Evolutionary conservation across 345 rosid species (phyloP), one percentile per base, ranked within the genome.

Genomic region (Populus tremula): DNA sequence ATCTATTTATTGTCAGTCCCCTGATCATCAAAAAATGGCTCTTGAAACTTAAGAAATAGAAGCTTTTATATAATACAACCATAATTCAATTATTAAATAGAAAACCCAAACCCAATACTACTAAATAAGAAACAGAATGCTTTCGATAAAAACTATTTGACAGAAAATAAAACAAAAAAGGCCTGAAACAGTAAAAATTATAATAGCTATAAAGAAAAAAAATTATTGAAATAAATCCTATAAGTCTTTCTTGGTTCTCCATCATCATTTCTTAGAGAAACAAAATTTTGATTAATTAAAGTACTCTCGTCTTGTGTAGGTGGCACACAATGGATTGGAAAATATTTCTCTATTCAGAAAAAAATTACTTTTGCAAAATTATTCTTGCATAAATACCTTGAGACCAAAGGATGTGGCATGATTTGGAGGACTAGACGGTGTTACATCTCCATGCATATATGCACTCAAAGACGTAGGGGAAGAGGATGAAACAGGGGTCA

Each of bases 391-490:
- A 64, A 71, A 77, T 94, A 96, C 99, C 98, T 92, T 94, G 81
- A 94, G 96, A 83, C 97, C 89, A 79, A 86, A 84, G 67, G 94
- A 82, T 76, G 85, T 70, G 75, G 92, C 89, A 71, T 83, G 86
- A 78, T 73, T 90, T 7, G 89, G 84, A 78, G 94, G 90, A 83
- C 75, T 82, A 59, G 86, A 86, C 14, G 94, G 92, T 77, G 88
- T 86, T 80, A 96, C 81, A 75, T 96, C 98, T 69, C 86, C 84
- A 72, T 84, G 87, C 62, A 84, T 83, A 76, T 79, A 83, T 67
- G 87, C 49, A 82, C 80, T 84, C 74, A 83, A 76, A 81, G 91
- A 81, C 70, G 87, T 68, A 16, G 90, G 84, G 75, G 92, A 87
- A 33, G 92, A 81, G 75, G 93, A 84, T 14, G 86, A 79, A 71